Evolutionary conservation across 2,329 filamentous ascomycete genomes (phyloP), one percentile per base, ranked within the genome.

Genomic region (Penicillium paneum): DNA sequence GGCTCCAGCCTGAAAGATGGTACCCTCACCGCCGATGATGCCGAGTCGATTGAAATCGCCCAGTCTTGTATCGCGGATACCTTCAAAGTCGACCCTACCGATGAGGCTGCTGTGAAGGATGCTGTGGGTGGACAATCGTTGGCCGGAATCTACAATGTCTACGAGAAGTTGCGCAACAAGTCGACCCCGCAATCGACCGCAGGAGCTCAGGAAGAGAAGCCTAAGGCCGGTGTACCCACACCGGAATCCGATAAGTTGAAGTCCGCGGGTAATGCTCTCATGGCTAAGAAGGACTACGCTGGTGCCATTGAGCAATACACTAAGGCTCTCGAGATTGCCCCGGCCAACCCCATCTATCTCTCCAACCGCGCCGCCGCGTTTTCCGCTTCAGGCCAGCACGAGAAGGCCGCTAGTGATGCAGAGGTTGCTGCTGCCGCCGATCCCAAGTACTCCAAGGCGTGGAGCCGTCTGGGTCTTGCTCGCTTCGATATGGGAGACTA

Each of bases 301-400:
- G 69, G 78, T 39, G 94, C 94, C 58, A 91, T 97, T 71, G 86
- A 90, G 65, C 80, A 89, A 63, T 99, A 99, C 81, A 90, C 90
- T 26, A 82, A 93, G 74, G 94, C 94, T 4, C 85, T 99, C 26
- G 81, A 84, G 52, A 80, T 97, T 49, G 78, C 90, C 64, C 91
- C 94, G 1, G 80, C 84, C 62, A 97, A 99, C 78, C 90, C 92
- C 36, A 94, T 99, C 75, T 99, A 94, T 81, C 88, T 99, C 38
- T 96, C 91, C 60, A 99, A 99, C 84, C 91, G 94, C 63, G 94
- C 94, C 11, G 94, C 94, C 43, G 94, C 94, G 6, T 90, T 96
- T 81, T 91, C 87, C 28, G 93, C 91, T 21, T 85, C 85, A 58
- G 84, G 86, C 65, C 87, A 96, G 76, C 92, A 97, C 78, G 85